Evolutionary conservation across 129 eudicot genomes (phyloP), one percentile per base, ranked within the genome.

Genomic region (Artemisia annua): DNA sequence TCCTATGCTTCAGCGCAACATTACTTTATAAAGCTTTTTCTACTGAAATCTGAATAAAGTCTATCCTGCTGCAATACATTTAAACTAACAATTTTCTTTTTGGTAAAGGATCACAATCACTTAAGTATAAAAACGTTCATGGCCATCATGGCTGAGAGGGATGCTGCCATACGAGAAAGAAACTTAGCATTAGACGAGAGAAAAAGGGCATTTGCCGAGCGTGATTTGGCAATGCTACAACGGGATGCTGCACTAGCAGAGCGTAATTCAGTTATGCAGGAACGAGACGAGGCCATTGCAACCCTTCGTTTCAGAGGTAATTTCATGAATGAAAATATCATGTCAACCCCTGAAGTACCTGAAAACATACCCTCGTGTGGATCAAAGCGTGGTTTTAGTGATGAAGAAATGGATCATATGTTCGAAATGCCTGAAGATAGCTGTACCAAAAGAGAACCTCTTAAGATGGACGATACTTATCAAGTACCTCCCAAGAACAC

Each of bases 81-180:
- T 10, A 62, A 70, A 50, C 18, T 70, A 46, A 53, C 50, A 53
- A 48, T 52, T 66, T 46, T 67, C 10, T 30, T 59, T 64, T 5
- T 63, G 7, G 73, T 70, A 48, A 69, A 86, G 96, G 88, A 89
- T 60, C 89, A 82, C 75, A 86, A 86, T 76, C 89, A 89, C 84
- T 73, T 84, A 74, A 82, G 83, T 1, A 87, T 89, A 75, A 89
- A 84, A 83, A 89, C 96, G 51, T 89, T 79, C 67, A 89, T 89
- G 92, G 79, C 92, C 85, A 89, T 86, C 79, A 86, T 86, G 88
- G 92, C 92, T 6, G 96, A 89, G 75, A 70, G 96, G 75, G 92
- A 89, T 71, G 90, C 89, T 12, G 92, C 96, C 69, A 84, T 89
- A 30, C 89, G 88, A 62, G 96, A 89, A 71, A 63, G 88, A 46